A percentile compares a stretch with the other conserved stretches of the same genome.
Conservation (phyloP, 2,329 filamentous ascomycete species). For the Arthroderma sp. region DNA sequence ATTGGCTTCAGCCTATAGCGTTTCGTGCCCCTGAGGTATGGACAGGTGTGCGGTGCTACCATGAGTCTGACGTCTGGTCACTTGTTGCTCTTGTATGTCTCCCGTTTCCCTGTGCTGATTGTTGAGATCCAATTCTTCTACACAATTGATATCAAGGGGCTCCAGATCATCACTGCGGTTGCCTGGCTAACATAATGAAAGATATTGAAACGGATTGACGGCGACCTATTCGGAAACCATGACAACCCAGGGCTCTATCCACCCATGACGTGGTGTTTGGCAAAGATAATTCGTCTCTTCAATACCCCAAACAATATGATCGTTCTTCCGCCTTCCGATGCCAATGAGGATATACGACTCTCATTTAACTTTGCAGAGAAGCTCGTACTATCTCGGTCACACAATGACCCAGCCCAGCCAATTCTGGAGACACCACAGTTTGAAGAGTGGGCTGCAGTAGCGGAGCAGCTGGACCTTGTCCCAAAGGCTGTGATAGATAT, state of each 20-base stretch:
- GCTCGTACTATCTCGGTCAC: neutral
- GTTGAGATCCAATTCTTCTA: too few relatives aligned
- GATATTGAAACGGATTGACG: too few relatives aligned
- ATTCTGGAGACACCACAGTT: neutral
- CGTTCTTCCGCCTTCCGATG: neutral
- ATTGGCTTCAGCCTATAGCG: conserved; percentile 3
- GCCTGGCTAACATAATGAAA: too few relatives aligned
- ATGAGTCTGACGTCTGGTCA: conserved; percentile 8
- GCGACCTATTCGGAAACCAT: too few relatives aligned
- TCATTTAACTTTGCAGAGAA: neutral
- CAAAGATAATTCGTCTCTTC: too few relatives aligned
- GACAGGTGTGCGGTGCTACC: conserved; percentile 5
- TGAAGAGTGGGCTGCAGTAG: conserved; percentile 1
- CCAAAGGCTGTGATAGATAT: neutral
- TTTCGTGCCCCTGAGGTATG: conserved; percentile 7
- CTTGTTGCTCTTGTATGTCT: conserved; percentile 6
- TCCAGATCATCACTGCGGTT: too few relatives aligned
- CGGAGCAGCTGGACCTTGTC: neutral
- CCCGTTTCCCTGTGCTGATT: too few relatives aligned
- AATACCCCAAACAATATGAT: neutral
- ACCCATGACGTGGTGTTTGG: too few relatives aligned
- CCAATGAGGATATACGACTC: neutral
- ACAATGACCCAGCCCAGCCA: neutral
- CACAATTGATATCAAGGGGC: too few relatives aligned
- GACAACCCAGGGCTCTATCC: too few relatives aligned